These are phyloP conservation scores for Neurospora sp. DNA, from an alignment of 495 filamentous ascomycete species.

Conservation along the genomic window DNA sequence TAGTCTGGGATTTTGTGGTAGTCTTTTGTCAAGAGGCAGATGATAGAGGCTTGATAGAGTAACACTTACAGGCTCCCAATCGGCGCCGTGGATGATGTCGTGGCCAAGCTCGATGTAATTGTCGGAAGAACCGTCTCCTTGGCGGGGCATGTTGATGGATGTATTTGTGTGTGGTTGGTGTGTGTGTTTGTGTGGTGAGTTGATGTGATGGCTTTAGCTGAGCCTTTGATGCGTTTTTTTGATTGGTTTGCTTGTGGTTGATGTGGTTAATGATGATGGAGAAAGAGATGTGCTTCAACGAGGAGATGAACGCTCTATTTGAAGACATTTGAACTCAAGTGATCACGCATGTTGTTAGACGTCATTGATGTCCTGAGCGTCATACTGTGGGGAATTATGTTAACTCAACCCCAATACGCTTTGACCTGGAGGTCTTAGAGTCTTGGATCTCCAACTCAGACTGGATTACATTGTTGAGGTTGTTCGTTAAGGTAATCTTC, in stretches of 20 bases:
- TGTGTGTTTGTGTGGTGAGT: not conserved
- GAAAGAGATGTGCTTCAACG: not conserved
- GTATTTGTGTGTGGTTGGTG: not conserved
- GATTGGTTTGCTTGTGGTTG: not conserved
- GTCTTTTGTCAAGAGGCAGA: not conserved
- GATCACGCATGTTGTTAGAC: not conserved
- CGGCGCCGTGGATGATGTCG: slow-evolving; percentile 33
- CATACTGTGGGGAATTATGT: not conserved
- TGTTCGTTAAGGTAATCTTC: not conserved
- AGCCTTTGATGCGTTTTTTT: not conserved
- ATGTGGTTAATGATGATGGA: not conserved
- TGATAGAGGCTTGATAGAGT: not conserved
- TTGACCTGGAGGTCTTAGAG: not conserved
- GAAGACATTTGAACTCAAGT: not conserved
- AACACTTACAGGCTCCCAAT: slow-evolving; percentile 13
- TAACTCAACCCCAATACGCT: not conserved
- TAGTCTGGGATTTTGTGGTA: slow-evolving; percentile 3
- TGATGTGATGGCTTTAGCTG: not conserved
- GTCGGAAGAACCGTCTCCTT: slow-evolving; percentile 27
- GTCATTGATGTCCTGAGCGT: not conserved
- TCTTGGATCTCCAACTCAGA: not conserved
- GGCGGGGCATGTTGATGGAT: slow-evolving; percentile 25
- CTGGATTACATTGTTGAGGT: not conserved
- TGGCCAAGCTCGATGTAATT: slow-evolving; percentile 24
- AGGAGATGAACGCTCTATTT: not conserved